Evolutionary conservation across 2,329 filamentous ascomycete species (phyloP).

Genomic region (Penicillium sclerotigenum): DNA sequence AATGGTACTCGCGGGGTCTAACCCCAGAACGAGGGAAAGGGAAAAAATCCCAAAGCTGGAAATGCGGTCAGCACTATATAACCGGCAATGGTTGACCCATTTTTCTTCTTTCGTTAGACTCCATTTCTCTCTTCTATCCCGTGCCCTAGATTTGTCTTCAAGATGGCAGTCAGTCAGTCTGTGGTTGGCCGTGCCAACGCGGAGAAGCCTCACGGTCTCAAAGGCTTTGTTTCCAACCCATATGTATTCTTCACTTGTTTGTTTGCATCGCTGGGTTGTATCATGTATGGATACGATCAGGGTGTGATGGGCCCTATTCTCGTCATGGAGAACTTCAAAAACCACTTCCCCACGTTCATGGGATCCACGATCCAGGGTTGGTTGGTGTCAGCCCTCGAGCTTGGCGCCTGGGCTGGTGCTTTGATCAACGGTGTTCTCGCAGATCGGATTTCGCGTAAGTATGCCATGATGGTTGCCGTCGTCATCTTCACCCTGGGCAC

Average conservation of each 20-base stretch:
- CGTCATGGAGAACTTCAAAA: conserved; percentile 39
- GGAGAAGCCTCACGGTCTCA: conserved; percentile 38
- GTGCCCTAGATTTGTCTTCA: neutral
- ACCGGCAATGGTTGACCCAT: neutral
- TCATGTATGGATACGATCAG: conserved; percentile 38
- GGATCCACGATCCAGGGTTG: conserved; percentile 34
- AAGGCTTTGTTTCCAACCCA: conserved; percentile 42
- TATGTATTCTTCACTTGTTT: conserved; percentile 41
- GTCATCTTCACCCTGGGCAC: conserved; percentile 35
- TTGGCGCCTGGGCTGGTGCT: conserved; percentile 36
- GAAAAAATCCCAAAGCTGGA: neutral
- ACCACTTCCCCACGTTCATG: conserved; percentile 33
- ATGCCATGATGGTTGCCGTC: conserved; percentile 35
- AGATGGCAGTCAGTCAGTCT: conserved; percentile 35
- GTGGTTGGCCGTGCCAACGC: conserved; percentile 40
- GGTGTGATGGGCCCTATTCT: conserved; percentile 37
- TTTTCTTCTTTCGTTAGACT: neutral
- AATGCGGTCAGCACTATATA: conserved; percentile 7
- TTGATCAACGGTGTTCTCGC: conserved; percentile 32
- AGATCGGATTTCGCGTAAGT: conserved; percentile 32
- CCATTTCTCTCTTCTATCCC: neutral
- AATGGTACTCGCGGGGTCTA: conserved; percentile 3
- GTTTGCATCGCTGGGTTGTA: conserved; percentile 36
- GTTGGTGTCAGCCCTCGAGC: conserved; percentile 34
- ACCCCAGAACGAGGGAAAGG: neutral